A percentile compares a stretch with the other conserved stretches of the same genome.
Evolutionary conservation across 2,329 filamentous ascomycete species (phyloP).

Genomic region (Pestalotiopsis sp.): DNA sequence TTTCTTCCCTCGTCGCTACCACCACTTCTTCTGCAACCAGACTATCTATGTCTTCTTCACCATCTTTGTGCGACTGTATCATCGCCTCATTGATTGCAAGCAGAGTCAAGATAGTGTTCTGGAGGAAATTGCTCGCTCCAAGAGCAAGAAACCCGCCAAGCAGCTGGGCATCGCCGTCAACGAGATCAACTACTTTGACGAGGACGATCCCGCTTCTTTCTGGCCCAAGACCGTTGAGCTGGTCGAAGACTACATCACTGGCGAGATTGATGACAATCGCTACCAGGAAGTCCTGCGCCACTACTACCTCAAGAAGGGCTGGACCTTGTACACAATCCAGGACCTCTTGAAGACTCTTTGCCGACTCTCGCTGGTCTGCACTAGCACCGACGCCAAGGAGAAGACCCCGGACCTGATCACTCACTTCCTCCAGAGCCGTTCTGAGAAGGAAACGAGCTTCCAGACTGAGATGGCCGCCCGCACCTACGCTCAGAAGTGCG

Average conservation of each 20-base stretch:
- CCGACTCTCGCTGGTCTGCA: slow-evolving; percentile 80
- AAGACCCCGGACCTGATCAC: slow-evolving; percentile 90
- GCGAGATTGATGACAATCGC: slow-evolving; percentile 78
- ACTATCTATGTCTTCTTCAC: slow-evolving; percentile 94
- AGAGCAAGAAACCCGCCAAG: slow-evolving; percentile 77
- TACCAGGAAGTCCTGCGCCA: slow-evolving; percentile 91
- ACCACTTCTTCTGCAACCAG: slow-evolving; percentile 90
- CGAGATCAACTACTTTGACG: slow-evolving; percentile 75
- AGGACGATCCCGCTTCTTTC: slow-evolving; percentile 67
- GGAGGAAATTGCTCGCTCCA: slow-evolving; percentile 73
- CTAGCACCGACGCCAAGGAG: slow-evolving; percentile 85
- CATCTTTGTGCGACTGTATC: slow-evolving; percentile 89
- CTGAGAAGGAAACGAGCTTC: slow-evolving; percentile 84
- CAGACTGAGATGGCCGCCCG: slow-evolving; percentile 88
- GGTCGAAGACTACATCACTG: slow-evolving; percentile 83
- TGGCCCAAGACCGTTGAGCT: slow-evolving; percentile 85
- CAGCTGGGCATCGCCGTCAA: slow-evolving; percentile 85
- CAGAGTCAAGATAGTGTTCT: slow-evolving; percentile 73
- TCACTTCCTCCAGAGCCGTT: slow-evolving; percentile 81
- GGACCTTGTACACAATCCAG: slow-evolving; percentile 91
- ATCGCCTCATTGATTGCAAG: slow-evolving; percentile 83
- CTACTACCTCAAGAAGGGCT: slow-evolving; percentile 89
- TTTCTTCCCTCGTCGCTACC: slow-evolving; percentile 77
- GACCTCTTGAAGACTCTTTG: slow-evolving; percentile 83
- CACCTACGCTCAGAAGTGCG: slow-evolving; percentile 88